Evolutionary conservation across 176 grass and related monocot species (phyloP), one percentile per base, ranked within the genome.

Genomic region (Alopecurus myosuroides): DNA sequence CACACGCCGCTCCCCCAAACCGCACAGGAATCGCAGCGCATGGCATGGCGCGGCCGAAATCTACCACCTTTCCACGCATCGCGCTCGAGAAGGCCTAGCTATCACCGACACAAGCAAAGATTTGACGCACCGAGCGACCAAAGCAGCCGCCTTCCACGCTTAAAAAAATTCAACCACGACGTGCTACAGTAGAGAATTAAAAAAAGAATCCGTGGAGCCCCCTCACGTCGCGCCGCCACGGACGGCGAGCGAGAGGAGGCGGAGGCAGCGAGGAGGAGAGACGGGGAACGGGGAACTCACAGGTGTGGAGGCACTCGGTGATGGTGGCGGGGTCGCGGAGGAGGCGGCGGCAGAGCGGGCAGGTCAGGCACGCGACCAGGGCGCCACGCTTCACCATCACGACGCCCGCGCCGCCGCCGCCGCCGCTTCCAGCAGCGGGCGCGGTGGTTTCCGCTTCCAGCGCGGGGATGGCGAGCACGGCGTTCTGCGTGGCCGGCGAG

Each of bases 231-330:
- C 28, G 20, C 37, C 40, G 8, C 14, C 56, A 65, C 58, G 41
- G 39, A 25, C 36, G 20, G 60, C 30, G 34, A 77, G 17, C 5
- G 75, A 75, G 48, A 33, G 45, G 35, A 6, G n/a, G 15, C 55
- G 55, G 10, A 58, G 67, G 28, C 76, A 8, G 69, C 7, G 40
- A 22, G 41, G 31, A n/a, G 6, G 31, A 11, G 64, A 8, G 76
- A 10, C 28, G 41, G 12, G 10, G 11, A 2, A 10, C n/a, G 35
- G 35, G 46, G 9, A 20, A 77, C 93, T 92, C 90, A 95, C 93
- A 95, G 55, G 90, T 92, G 88, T 95, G 93, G 71, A 95, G 93
- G 80, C 93, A 95, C 88, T 95, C 90, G 55, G 90, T 86, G 52
- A 95, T 88, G 90, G 93, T 95, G 80, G 83, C 70, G 34, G 93